Evolutionary conservation across 2,329 filamentous ascomycete species (phyloP), one percentile per base, ranked within the genome.

Genomic region (Paraphoma chrysanthemicola): DNA sequence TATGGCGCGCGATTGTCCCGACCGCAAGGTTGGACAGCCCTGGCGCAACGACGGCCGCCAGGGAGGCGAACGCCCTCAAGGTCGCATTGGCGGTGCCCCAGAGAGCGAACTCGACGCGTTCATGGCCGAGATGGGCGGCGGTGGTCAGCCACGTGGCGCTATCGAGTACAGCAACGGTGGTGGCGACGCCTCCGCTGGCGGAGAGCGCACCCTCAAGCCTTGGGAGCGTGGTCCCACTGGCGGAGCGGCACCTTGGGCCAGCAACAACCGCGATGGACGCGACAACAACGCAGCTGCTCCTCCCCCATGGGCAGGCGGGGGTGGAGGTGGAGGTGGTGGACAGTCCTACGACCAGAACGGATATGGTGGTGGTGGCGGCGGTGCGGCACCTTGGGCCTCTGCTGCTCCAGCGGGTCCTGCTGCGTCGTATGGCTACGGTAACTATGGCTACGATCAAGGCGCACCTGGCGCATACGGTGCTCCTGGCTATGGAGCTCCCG

Each of bases 81-180:
- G 85, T 51, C 71, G 75, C 61, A 86, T 93, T 73, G 90, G 89
- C 60, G 85, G 85, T 67, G 91, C 90, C 62, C 91, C 94, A 61
- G 93, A 97, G 76, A 89, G 91, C 76, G 95, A 99, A 79, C 95
- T 97, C 80, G 93, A 98, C 86, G 92, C 94, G 88, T 92, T 99
- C 73, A 97, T 99, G 93, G 90, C 96, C 86, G 95, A 98, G 83
- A 87, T 98, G 14, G 33, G 33, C 14, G 33, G 33, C 67, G 93
- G 92, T 62, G 90, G 89, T 59, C 82, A 84, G 44, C 80, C 90
- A 38, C 90, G 89, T 66, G 89, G 89, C 64, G 91, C 91, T 62
- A 97, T 99, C 72, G 95, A 75, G 48, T 74, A 72, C 60, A 60
- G 56, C 45, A 69, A 67, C 30, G 67, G 66, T 38, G 69, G 59